Evolutionary conservation across 331 rosid genomes (phyloP).

Genomic region (Pyracantha coccinea): DNA sequence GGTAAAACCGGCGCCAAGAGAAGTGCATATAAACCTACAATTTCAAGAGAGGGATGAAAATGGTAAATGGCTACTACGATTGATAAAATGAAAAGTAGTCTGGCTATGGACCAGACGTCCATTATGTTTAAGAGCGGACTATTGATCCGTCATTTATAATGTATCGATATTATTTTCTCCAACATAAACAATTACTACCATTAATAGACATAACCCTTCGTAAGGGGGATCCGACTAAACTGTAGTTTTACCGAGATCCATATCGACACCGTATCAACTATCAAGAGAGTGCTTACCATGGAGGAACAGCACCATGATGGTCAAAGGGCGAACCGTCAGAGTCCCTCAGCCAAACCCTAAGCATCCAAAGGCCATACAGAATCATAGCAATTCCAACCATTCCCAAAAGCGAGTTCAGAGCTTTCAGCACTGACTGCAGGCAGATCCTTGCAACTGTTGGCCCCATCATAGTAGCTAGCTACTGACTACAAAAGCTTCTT

Average conservation of each 20-base stretch:
- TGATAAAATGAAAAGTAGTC: too few species aligned
- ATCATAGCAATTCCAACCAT: conserved; percentile 30
- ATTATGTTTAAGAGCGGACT: too few species aligned
- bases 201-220: too few species aligned
- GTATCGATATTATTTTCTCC: too few species aligned
- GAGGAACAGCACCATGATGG: conserved; percentile 3
- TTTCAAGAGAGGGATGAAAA: not conserved
- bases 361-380: conserved; percentile 26
- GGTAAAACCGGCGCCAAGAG: conserved; percentile 22
- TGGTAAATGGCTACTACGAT: too few species aligned
- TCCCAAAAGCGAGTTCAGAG: conserved; percentile 25
- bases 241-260: too few species aligned
- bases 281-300: conserved; percentile 19
- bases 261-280: too few species aligned
- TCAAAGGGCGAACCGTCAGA: not conserved
- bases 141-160: too few species aligned
- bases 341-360: conserved; percentile 34
- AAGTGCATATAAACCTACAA: conserved; percentile 21
- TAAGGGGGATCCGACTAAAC: too few species aligned
- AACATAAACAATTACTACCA: too few species aligned
- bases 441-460: conserved; percentile 10
- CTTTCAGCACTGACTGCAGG: conserved; percentile 27
- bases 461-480: not conserved
- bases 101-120: too few species aligned
- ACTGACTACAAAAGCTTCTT: not conserved